Evolutionary conservation across 805 yeast genomes (phyloP), one percentile per base, ranked within the genome.

Genomic region (Candida gorgasii): DNA sequence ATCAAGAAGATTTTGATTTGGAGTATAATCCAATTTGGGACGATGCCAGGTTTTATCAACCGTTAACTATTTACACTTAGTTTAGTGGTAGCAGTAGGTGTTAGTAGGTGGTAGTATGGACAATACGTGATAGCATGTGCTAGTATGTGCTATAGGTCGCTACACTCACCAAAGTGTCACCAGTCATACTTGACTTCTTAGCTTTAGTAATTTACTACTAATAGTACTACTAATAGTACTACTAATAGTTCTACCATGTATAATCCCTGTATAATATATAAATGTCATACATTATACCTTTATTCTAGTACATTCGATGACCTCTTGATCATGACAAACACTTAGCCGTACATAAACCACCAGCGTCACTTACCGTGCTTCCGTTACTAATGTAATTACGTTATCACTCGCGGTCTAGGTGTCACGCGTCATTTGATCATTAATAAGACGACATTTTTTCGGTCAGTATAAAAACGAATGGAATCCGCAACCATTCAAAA

Each of bases 1-100:
- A 36, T 5, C 47, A 44, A 28, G 23, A 39, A 16, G 48, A 44
- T 17, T 39, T 36, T 29, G 14, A 28, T 3, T 7, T 43, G 14
- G 35, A 29, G 7, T 30, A 22, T 17, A 16, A 36, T 8, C 28
- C 35, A 24, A 13, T 22, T 2, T 35, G 40, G 40, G 34, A 30
- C 8, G 41, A 32, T 7, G 28, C 29, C 7, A 23, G 23, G 16
- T 38, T 35, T 31, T 46, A 42, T 18, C 33, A 40, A 17, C 45
- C 48, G 8, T 8, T 19, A 8, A 42, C 46, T 3, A 40, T 49
- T 13, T 48, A 45, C 31, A 20, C 9, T 36, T 27, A 36, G n/a
- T 5, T 11, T 24, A 7, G 24, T n/a, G n/a, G n/a, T n/a, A n/a
- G n/a, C n/a, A n/a, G n/a, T n/a, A n/a, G n/a, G n/a, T n/a, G n/a